Base-by-base conservation (phyloP, 2,329 filamentous ascomycete species). In the Colletotrichum cordylinicola region DNA sequence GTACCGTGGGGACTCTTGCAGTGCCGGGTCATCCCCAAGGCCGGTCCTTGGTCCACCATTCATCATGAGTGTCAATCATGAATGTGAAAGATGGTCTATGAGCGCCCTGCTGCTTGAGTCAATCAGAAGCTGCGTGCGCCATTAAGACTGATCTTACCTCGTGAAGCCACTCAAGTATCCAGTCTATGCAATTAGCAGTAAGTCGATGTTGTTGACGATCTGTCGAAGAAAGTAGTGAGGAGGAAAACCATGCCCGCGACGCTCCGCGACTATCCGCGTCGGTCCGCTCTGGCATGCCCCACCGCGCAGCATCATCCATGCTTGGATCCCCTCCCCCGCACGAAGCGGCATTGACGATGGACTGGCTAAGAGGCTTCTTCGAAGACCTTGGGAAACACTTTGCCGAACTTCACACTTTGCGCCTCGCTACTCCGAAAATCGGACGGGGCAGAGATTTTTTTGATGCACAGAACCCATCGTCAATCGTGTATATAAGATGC, bases 251-350 rank as follows among this genome's bases (percentile, higher is more conserved):
- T 48, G 21, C 35, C 33, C 61, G 31, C 31, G 61, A 18, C 61
- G 8, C 24, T 24, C 65, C 71, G 71, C n/a, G 35, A 55, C n/a
- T 74, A 74, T 74, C 71, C 71, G 71, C 33, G 71, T 60, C 71
- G 65, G 65, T 69, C 71, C 71, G 65, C 24, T n/a, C 48, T 58
- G 21, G 65, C 65, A 56, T 33, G 64, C 21, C 29, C 58, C 58
- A n/a, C 58, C 18, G 18, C 43, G 43, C 43, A 52, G 29, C 58
- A 61, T n/a, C 58, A 61, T 35, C 29, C 18, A 29, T 29, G 58
- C 18, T 31, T 18, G 27, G 27, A 33, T 61, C 24, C 29, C 24
- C 13, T 55, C 39, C 43, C 39, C 65, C 65, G 48, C 65, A 67
- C 55, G 48, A 58, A 52, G 29, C 37, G n/a, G 10, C 18, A 8